phyloP scores from a whole-genome alignment of 805 yeast genomes.

The Blastobotrys attinorum region DNA sequence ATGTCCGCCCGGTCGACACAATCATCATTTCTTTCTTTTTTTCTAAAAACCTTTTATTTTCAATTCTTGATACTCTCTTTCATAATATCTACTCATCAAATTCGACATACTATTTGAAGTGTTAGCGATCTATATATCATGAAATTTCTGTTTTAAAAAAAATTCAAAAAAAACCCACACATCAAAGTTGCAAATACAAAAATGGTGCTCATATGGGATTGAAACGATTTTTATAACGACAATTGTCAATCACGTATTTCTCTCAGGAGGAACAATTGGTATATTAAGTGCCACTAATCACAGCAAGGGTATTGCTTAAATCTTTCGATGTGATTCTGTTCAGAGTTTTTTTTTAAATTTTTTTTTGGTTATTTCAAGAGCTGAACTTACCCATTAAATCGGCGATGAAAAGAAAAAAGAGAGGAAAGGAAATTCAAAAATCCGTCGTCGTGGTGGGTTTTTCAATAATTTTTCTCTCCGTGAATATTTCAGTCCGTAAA shows the following conservation, averaged over 20 bases:
- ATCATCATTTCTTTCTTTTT: conserved; percentile 32
- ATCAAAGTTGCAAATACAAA: not conserved
- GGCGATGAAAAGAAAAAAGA: not conserved
- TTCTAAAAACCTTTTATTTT: too few species aligned
- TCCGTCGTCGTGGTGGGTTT: too few species aligned
- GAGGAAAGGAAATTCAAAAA: not conserved
- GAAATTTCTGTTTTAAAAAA: too few species aligned
- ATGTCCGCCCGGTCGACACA: conserved; percentile 35
- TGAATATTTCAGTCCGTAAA: not conserved
- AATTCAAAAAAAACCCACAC: not conserved
- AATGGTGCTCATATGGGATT: conserved; percentile 22
- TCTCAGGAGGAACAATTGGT: conserved; percentile 33
- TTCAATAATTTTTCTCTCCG: not conserved
- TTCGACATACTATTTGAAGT: too few species aligned
- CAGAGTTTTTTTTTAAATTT: not conserved
- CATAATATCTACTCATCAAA: too few species aligned
- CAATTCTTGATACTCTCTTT: too few species aligned
- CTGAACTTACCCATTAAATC: too few species aligned
- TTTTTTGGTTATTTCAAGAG: too few species aligned
- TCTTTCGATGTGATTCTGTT: not conserved
- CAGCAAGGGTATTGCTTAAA: not conserved
- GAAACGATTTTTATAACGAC: conserved; percentile 17
- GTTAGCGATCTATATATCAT: too few species aligned
- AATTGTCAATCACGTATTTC: conserved; percentile 15
- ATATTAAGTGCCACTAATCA: not conserved